Percentiles rank a stretch among this genome's conserved stretches.
Evolutionary conservation across 2,329 filamentous ascomycete genomes (phyloP).

Genomic region (Botryosphaeria agaves): DNA sequence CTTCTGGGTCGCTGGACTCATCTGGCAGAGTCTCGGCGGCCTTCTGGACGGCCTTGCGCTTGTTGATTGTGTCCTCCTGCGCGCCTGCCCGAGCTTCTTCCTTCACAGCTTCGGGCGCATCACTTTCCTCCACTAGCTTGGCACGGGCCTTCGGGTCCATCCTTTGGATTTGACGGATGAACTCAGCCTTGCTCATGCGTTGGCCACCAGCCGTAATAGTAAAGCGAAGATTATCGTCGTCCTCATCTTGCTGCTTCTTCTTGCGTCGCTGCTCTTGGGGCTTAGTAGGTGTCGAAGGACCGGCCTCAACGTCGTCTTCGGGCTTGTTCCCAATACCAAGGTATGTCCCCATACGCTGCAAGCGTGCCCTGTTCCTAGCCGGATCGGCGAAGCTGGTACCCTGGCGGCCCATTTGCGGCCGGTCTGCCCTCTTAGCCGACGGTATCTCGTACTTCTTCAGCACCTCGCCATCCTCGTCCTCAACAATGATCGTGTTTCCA

Average conservation of each 20-base stretch:
- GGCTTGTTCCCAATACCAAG: conserved; percentile 23
- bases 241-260: conserved; percentile 22
- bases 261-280: conserved; percentile 8
- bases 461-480: conserved; percentile 74
- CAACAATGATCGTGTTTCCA: conserved; percentile 77
- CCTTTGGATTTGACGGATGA: conserved; percentile 55
- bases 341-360: conserved; percentile 36
- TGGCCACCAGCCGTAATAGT: conserved; percentile 56
- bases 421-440: conserved; percentile 23
- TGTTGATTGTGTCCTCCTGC: conserved; percentile 5
- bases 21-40: too few relatives aligned
- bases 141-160: conserved; percentile 49
- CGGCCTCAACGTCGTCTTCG: conserved; percentile 11
- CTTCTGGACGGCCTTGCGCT: conserved; percentile 1
- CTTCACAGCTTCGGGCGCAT: conserved; percentile 30
- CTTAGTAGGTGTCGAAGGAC: conserved; percentile 8
- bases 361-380: conserved; percentile 23
- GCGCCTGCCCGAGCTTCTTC: conserved; percentile 19
- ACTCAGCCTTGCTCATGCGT: conserved; percentile 66
- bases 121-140: conserved; percentile 27
- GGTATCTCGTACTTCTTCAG: conserved; percentile 70
- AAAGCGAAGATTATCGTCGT: conserved; percentile 58
- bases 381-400: conserved; percentile 13
- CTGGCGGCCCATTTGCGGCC: conserved; percentile 5
- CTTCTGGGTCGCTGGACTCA: conserved; percentile 4